Evolutionary conservation across 108 stramenopile species (phyloP), one percentile per base, ranked within the genome.

Genomic region (Cyclostephanos invisitatus): DNA sequence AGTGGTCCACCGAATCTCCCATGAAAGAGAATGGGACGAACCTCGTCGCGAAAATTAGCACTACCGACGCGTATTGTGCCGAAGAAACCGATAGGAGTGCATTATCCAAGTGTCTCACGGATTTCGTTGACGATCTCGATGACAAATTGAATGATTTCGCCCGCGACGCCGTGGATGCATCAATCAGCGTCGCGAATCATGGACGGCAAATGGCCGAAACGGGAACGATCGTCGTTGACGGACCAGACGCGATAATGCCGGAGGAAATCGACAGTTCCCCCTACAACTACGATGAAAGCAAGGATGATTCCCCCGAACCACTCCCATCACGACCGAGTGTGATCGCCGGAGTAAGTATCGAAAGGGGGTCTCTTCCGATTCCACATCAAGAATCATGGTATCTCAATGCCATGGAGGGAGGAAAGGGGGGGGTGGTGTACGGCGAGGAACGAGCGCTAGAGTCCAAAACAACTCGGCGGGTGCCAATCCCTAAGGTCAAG

Each of bases 321-420:
- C 46, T 65, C 44, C 53, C 48, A 29, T 18, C 56, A 1, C 62
- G 15, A 15, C 57, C 27, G 58, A 68, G 10, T 49, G 32, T 14
- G 46, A 20, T 15, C 24, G 2, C 25, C 11, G 28, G 28, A 10
- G 44, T 46, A 17, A 24, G 54, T 35, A 48, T n/a, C 17, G 12
- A 66, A 62, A 46, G 21, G 14, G 32, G 27, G 17, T 38, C n/a
- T 40, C 21, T 27, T 37, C 49, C 60, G 29, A 61, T 25, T 10
- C 73, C 73, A 20, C 79, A 73, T 60, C 79, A 80, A 66, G 62
- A 80, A 55, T 80, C 79, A 7, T 80, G 79, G 79, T 80, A 80
- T 46, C 42, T 80, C 10, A 80, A 74, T 80, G 72, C 79, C 47
- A 80, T 80, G 79, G 79, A 74, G 48, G 79, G 68, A 32, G 79